Evolutionary conservation across 495 filamentous ascomycete genomes (phyloP), one percentile per base, ranked within the genome.

Genomic region (Trichoderma erinaceum): DNA sequence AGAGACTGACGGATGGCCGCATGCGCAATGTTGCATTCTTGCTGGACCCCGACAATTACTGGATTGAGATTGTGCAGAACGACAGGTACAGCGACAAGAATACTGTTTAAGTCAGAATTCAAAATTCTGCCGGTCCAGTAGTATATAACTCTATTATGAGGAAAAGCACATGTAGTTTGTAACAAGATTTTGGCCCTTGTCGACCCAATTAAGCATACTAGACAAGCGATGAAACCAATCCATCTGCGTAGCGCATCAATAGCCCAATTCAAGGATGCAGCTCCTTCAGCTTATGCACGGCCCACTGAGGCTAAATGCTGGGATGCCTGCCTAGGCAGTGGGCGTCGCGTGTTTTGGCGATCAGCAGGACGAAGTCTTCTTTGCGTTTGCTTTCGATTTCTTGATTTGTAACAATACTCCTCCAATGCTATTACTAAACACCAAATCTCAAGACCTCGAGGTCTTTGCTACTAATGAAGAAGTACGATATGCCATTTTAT

Each of bases 1-100:
- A 97, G 87, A 83, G 91, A 70, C 84, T 99, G 68, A 93, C 89
- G 18, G 93, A 97, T 68, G 93, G 93, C 0, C 82, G 90, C 50
- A 97, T 96, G 92, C 92, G 90, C 84, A 90, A 93, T 73, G 88
- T 97, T n/a, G 95, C 95, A 0, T 97, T 97, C 76, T 76, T 97
- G 25, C 81, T 96, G 12, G 94, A 99, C 75, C 95, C 95, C 0
- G 95, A 99, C 78, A 87, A 86, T 32, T 97, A 96, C 75, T 95
- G 92, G 91, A 86, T 97, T 68, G 93, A 98, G 81, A 80, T 97
- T 66, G 87, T 97, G 65, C 92, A 97, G 81, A 88, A 90, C 41
- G 86, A 88, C 75, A 78, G 79, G 6, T 78, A 86, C 58, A 78
- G 86, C 56, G 77, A 77, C n/a, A 77, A 84, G 76, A 10, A 61